These are phyloP conservation scores for Deuterostichococcus epilithicus DNA, from an alignment of 139 green algal genomes.

Conservation along the genomic window DNA sequence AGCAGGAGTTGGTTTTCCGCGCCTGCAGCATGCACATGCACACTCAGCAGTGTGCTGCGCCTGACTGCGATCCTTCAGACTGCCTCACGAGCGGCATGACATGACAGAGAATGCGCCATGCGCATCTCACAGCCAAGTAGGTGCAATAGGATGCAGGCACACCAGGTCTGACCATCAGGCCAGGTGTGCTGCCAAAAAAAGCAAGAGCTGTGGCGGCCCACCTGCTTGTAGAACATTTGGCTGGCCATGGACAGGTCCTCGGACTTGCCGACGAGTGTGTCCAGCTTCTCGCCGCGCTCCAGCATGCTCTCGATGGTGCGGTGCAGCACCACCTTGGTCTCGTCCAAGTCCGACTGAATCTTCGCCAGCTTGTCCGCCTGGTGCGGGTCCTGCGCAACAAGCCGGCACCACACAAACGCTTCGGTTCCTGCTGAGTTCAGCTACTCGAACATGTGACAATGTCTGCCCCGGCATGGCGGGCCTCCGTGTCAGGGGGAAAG, in stretches of 20 bases:
- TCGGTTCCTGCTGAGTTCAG: too few species aligned
- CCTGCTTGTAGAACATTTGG: constrained; percentile 96
- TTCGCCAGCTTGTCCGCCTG: constrained; percentile 96
- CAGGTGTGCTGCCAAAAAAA: too few species aligned
- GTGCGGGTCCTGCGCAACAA: constrained; percentile 76
- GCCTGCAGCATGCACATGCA: constrained; percentile 22
- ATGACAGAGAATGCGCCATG: too few species aligned
- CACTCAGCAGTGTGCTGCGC: not conserved
- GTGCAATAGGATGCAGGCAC: too few species aligned
- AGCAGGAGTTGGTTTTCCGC: constrained; percentile 83
- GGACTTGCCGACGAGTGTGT: constrained; percentile 93
- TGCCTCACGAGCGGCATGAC: too few species aligned
- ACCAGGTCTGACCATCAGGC: too few species aligned
- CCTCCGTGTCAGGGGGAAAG: too few species aligned
- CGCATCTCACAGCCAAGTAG: too few species aligned
- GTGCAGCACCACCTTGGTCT: constrained; percentile 90
- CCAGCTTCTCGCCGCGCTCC: constrained; percentile 94
- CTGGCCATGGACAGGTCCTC: constrained; percentile 92
- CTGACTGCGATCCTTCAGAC: not conserved
- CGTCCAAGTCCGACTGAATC: constrained; percentile 96
- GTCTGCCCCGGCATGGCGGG: too few species aligned
- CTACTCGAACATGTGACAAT: too few species aligned
- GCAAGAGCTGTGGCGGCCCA: not conserved
- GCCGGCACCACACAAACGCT: not conserved
- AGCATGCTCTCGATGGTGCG: constrained; percentile 98